phyloP scores from a whole-genome alignment of 495 filamentous ascomycete genomes.

The Baudoinia panamericana region DNA sequence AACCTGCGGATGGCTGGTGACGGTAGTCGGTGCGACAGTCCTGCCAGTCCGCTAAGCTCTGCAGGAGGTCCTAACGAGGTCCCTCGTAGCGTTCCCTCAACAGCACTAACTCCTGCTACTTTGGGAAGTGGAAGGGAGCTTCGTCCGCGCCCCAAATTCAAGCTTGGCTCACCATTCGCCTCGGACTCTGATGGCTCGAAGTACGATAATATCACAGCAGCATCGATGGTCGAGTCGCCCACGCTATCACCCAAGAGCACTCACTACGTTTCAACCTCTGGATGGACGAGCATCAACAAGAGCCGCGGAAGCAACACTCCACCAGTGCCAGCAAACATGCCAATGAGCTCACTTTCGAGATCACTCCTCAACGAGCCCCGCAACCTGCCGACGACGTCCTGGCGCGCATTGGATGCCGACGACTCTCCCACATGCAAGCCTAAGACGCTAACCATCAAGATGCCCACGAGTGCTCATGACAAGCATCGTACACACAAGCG shows the following conservation, averaged over 20 bases:
- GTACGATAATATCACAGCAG: background rate
- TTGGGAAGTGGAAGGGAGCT: too few species aligned
- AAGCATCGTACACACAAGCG: slow-evolving; percentile 10
- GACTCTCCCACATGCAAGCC: too few species aligned
- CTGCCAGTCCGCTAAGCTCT: background rate
- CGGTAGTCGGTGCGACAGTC: slow-evolving; percentile 4
- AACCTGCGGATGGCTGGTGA: background rate
- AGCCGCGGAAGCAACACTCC: background rate
- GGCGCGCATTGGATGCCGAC: background rate
- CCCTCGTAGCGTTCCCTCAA: slow-evolving; percentile 6
- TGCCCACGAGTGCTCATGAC: slow-evolving; percentile 7
- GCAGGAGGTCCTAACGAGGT: background rate
- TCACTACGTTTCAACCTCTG: background rate
- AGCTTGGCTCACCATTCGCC: slow-evolving; percentile 10
- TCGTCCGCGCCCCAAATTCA: slow-evolving; percentile 11
- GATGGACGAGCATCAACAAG: slow-evolving; percentile 10
- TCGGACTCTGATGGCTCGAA: slow-evolving; percentile 8
- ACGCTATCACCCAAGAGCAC: slow-evolving; percentile 12
- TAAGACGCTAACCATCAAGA: background rate
- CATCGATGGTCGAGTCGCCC: slow-evolving; percentile 1
- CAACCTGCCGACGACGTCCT: slow-evolving; percentile 1
- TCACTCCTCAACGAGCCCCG: slow-evolving; percentile 7
- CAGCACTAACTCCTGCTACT: background rate
- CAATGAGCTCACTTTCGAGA: background rate
- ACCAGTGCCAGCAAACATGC: slow-evolving; percentile 1